Percentiles rank a stretch among this genome's conserved stretches.
Evolutionary conservation across 169 alveolate species (phyloP).

Genomic region (Plasmodium billcollinsi): DNA sequence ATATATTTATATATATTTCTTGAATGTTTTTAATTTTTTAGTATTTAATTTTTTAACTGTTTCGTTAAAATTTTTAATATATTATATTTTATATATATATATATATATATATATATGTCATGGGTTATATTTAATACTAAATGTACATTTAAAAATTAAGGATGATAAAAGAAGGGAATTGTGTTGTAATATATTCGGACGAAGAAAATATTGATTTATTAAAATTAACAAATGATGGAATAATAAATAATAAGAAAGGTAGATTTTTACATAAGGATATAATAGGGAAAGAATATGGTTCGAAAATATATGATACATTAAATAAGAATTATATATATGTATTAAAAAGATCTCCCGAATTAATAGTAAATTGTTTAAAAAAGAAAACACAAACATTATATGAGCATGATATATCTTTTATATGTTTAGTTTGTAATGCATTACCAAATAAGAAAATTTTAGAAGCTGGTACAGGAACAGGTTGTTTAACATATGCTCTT

Average conservation of each 20-base stretch:
- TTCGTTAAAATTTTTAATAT: too few relatives aligned
- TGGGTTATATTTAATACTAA: too few relatives aligned
- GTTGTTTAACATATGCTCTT: slow-evolving; percentile 90
- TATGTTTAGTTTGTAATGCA: slow-evolving; percentile 88
- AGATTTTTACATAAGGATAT: slow-evolving; percentile 63
- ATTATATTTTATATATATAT: neutral
- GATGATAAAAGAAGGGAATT: slow-evolving; percentile 40
- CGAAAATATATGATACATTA: slow-evolving; percentile 74
- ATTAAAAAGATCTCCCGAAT: slow-evolving; percentile 83
- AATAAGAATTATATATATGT: slow-evolving; percentile 53
- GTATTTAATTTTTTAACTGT: too few relatives aligned
- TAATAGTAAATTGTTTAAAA: slow-evolving; percentile 83
- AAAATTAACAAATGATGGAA: slow-evolving; percentile 27
- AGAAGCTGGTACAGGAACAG: slow-evolving; percentile 95
- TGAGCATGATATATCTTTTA: slow-evolving; percentile 93
- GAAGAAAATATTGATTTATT: slow-evolving; percentile 48
- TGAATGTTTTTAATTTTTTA: too few relatives aligned
- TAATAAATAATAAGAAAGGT: slow-evolving; percentile 55
- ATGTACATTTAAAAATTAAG: neutral
- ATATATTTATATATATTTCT: too few relatives aligned
- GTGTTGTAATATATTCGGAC: slow-evolving; percentile 58
- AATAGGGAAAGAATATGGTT: slow-evolving; percentile 78
- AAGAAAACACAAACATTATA: slow-evolving; percentile 92
- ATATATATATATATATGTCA: neutral
- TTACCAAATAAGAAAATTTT: slow-evolving; percentile 90